Evolutionary conservation across 805 yeast species (phyloP).

Genomic region (Hanseniaspora singularis): DNA sequence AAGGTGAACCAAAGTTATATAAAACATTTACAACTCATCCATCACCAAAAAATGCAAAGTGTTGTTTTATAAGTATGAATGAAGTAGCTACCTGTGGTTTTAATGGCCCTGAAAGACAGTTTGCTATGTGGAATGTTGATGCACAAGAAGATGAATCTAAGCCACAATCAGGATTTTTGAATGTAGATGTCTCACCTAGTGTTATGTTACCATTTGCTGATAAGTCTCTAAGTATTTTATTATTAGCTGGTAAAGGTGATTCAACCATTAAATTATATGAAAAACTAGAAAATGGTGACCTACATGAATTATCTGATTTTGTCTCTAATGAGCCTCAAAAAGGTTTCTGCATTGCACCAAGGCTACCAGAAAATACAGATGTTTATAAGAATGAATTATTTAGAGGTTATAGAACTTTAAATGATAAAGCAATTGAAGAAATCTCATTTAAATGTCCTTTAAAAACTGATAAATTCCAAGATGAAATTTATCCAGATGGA

Average conservation of each 20-base stretch:
- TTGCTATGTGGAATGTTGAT: constrained; percentile 83
- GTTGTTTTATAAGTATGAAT: constrained; percentile 79
- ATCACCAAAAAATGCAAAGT: constrained; percentile 85
- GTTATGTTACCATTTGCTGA: constrained; percentile 86
- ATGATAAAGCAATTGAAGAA: constrained; percentile 77
- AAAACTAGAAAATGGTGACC: constrained; percentile 63
- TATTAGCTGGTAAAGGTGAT: constrained; percentile 94
- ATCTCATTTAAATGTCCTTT: constrained; percentile 88
- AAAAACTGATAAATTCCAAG: constrained; percentile 84
- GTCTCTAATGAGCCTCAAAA: constrained; percentile 88
- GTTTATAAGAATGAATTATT: constrained; percentile 76
- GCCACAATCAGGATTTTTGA: constrained; percentile 58
- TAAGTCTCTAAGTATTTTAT: constrained; percentile 63
- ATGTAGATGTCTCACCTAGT: constrained; percentile 85
- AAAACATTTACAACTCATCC: constrained; percentile 82
- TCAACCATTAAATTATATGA: constrained; percentile 94
- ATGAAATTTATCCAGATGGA: constrained; percentile 84
- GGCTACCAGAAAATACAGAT: constrained; percentile 48
- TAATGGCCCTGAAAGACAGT: constrained; percentile 82
- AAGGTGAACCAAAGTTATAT: constrained; percentile 39
- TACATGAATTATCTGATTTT: constrained; percentile 77
- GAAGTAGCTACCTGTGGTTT: constrained; percentile 90
- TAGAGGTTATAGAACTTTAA: constrained; percentile 73
- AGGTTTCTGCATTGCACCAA: constrained; percentile 86
- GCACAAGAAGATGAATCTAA: constrained; percentile 70